Conservation (phyloP, 768 basidiomycete species). For the Trametes punicea region DNA sequence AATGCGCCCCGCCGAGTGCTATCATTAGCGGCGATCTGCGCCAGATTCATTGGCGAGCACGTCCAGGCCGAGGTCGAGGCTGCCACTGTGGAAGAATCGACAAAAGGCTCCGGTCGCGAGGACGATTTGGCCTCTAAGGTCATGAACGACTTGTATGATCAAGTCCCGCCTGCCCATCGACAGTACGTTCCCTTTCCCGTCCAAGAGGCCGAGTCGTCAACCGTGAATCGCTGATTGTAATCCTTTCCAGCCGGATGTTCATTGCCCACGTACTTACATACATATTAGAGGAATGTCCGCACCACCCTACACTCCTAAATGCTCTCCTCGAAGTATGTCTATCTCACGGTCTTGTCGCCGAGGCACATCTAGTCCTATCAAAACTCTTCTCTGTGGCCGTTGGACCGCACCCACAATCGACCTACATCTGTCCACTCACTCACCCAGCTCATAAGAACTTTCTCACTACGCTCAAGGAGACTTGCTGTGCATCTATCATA, state of each 20-base stretch:
- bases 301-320: conserved; percentile 46
- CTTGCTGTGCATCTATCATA: conserved; percentile 35
- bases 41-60: conserved; percentile 44
- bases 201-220: no score
- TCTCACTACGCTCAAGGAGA: conserved; percentile 42
- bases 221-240: background rate
- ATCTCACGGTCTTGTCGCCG: conserved; percentile 38
- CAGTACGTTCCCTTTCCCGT: conserved; percentile 42
- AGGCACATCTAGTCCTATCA: conserved; percentile 43
- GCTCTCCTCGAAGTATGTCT: conserved; percentile 51
- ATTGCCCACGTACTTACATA: conserved; percentile 51
- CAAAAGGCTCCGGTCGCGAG: conserved; percentile 22
- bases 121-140: conserved; percentile 27
- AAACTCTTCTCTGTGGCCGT: conserved; percentile 40
- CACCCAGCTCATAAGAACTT: conserved; percentile 47
- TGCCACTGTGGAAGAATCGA: conserved; percentile 26
- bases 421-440: conserved; percentile 27
- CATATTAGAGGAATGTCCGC: conserved; percentile 42
- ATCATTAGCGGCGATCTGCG: conserved; percentile 46
- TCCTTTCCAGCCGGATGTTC: conserved; percentile 40
- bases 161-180: conserved; percentile 49
- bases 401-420: conserved; percentile 24
- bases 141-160: conserved; percentile 45
- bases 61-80: conserved; percentile 35
- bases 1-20: conserved; percentile 23